Evolutionary conservation across 768 basidiomycete genomes (phyloP), one percentile per base, ranked within the genome.

Genomic region (Lactifluus pinguis): DNA sequence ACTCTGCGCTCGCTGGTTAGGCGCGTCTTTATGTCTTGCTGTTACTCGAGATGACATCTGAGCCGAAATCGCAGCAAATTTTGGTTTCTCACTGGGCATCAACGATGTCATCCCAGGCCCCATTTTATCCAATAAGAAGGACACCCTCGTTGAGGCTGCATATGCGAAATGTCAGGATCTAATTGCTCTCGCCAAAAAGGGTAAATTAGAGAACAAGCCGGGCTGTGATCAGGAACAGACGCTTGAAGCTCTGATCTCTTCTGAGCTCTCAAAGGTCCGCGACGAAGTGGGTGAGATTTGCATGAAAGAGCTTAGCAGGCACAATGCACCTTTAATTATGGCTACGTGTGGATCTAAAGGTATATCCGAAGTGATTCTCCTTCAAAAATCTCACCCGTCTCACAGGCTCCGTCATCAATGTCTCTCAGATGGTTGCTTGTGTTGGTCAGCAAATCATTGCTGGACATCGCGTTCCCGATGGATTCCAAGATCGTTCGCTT

Each of bases 341-440:
- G 95, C 97, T 53, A 97, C 93, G 44, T 98, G 95, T 75, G 95
- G 95, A 72, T 98, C 97, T 6, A 98, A 98, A 81, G 97, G 95
- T 90, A 21, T 41, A 21, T 42, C 19, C 47, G 39, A 19, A 48
- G 30, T 10, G 41, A 7, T 32, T 53, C 9, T 14, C 29, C 55
- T 36, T 38, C 55, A 21, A 59, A 30, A 19, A 56, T 15, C 62
- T 55, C 44, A 60, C 48, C 9, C 13, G 4, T 45, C 76, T n/a
- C 45, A n/a, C 63, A 89, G 95, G 97, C 72, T 98, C 97, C 69
- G 91, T 93, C 64, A 95, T 99, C 75, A 99, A 99, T 74, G 97
- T 99, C 57, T 95, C 93, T 25, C 97, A 99, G 76, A 99, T 99
- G 97, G 95, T 98, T 55, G 97, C 95, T 69, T 98, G 95, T 83